Evolutionary conservation across 352 stramenopile species (phyloP).

Genomic region (Phytophthora megakarya): DNA sequence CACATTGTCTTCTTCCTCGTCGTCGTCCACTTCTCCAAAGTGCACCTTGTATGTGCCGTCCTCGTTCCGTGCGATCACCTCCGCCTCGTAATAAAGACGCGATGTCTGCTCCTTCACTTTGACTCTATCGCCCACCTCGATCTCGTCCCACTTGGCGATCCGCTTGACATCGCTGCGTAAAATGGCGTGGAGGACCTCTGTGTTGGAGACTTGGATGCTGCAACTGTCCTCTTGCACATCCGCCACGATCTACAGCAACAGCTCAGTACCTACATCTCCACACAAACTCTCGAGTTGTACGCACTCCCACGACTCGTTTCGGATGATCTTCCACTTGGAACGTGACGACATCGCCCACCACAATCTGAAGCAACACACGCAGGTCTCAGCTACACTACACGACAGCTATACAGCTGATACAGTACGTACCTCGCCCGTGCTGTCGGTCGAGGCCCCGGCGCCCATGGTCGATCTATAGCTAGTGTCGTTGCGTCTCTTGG

Average conservation of each 20-base stretch:
- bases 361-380: constrained; percentile 43
- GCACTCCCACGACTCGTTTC: constrained; percentile 60
- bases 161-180: constrained; percentile 49
- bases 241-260: constrained; percentile 44
- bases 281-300: too few species aligned
- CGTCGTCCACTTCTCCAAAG: constrained; percentile 61
- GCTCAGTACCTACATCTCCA: too few species aligned
- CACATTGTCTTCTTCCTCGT: constrained; percentile 53
- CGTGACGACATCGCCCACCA: constrained; percentile 65
- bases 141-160: constrained; percentile 69
- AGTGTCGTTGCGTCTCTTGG: constrained; percentile 13
- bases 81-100: constrained; percentile 65
- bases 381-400: background rate
- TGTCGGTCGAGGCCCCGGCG: constrained; percentile 41
- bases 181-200: constrained; percentile 51
- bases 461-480: constrained; percentile 35
- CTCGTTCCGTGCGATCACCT: constrained; percentile 50
- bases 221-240: constrained; percentile 51
- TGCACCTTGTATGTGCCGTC: constrained; percentile 71
- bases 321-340: constrained; percentile 51
- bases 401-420: background rate
- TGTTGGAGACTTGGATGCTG: constrained; percentile 59
- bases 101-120: constrained; percentile 71
- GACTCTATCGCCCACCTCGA: constrained; percentile 63
- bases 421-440: constrained; percentile 33